Base-by-base conservation (phyloP, 2,329 filamentous ascomycete species). In the Rutstroemia sp. region DNA sequence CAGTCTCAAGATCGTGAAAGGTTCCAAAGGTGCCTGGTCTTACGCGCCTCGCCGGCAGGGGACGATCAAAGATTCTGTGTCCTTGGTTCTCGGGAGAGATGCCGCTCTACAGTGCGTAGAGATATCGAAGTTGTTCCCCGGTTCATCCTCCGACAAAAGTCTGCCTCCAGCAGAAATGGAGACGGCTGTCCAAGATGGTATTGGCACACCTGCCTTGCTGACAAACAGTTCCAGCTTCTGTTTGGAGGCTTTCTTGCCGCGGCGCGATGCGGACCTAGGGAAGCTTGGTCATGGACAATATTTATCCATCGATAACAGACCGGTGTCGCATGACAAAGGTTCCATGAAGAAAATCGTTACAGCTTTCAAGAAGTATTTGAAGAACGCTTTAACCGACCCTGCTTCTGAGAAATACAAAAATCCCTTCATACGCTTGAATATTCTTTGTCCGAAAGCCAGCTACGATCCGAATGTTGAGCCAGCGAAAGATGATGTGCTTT, bases 401-500 rank as follows among this genome's bases (percentile, higher is more conserved):
- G 58, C 63, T 6, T 63, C 68, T 25, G 65, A 62, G 47, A 50
- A 61, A 9, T 62, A 74, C 21, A 76, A 74, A 18, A 78, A 81
- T 51, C 77, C 79, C 0, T 90, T 91, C 65, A 70, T 90, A 42
- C 76, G 76, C 42, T 70, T 92, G 39, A 79, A 83, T 56, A 82
- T 92, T 30, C 68, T 68, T 14, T 91, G 86, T 64, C 78, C 81
- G 0, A 66, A 73, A 1, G 77, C 77, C 21, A 83, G 75, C 57
- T 92, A 92, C 64, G 88, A 92, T 70, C 75, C 78, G 1, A 92
- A 91, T 62, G 71, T 91, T 5, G 83, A 90, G 58, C 81, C 87
- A 3, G 75, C 81, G 3, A 92, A 92, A 66, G 82, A 89, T 56
- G 82, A 90, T 63, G 77, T 92, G 2, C 65, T 90, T 0, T 90